phyloP scores from a whole-genome alignment of 805 yeast species.

The Priceomyces haplophilus region DNA sequence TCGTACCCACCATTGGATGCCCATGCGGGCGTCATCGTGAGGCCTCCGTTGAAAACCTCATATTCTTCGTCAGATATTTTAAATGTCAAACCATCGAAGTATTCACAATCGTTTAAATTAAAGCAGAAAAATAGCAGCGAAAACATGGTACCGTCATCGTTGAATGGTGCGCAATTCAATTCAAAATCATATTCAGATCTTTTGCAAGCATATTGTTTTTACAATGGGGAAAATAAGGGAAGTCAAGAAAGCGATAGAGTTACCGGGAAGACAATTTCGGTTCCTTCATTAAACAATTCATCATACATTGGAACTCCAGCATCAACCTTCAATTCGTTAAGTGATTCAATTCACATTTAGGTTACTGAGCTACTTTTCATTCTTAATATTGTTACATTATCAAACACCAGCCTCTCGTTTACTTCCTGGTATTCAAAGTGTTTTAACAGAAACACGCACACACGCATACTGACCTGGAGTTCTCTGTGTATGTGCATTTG shows the following conservation, averaged over 20 bases:
- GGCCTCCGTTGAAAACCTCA: slow-evolving; percentile 20
- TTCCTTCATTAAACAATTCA: slow-evolving; percentile 1
- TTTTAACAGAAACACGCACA: neutral
- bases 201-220: slow-evolving; percentile 35
- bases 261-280: neutral
- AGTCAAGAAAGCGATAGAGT: slow-evolving; percentile 1
- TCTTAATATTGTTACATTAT: neutral
- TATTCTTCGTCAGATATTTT: slow-evolving; percentile 18
- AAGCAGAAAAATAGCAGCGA: slow-evolving; percentile 12
- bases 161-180: slow-evolving; percentile 16
- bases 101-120: slow-evolving; percentile 26
- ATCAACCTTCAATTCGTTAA: slow-evolving; percentile 32
- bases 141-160: slow-evolving; percentile 4
- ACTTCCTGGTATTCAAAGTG: neutral
- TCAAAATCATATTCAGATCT: slow-evolving; percentile 31
- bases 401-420: neutral
- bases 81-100: slow-evolving; percentile 16
- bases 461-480: neutral
- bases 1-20: slow-evolving; percentile 2
- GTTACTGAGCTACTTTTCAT: neutral
- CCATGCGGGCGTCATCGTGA: neutral
- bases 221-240: slow-evolving; percentile 19
- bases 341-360: slow-evolving; percentile 31
- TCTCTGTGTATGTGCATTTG: neutral
- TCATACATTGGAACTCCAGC: slow-evolving; percentile 21